Percentiles rank a stretch among this genome's conserved stretches.
These are phyloP conservation scores for Garcileccinum viscosum DNA, from an alignment of 1,284 basidiomycete species.

Conservation along the genomic window DNA sequence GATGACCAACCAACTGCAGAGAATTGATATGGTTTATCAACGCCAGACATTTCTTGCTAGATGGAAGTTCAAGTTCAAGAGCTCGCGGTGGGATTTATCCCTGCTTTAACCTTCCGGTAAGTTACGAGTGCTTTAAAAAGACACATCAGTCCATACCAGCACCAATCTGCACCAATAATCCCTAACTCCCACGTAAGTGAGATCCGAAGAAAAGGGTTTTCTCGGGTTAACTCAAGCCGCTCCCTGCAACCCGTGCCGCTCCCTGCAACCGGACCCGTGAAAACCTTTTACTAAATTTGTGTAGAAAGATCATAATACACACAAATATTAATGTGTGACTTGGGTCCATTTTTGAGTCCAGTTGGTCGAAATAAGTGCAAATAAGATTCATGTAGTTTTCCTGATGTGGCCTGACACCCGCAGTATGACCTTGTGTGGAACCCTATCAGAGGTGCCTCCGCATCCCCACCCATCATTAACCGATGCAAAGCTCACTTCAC, in stretches of 20 bases:
- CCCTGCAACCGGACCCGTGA: too few relatives aligned
- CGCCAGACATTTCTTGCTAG: background rate
- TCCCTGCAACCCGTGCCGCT: too few relatives aligned
- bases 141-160: too few relatives aligned
- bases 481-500: slow-evolving; percentile 67
- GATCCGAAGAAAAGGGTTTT: too few relatives aligned
- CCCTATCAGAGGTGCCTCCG: too few relatives aligned
- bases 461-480: slow-evolving; percentile 16
- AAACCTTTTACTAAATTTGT: too few relatives aligned
- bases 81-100: background rate
- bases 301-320: too few relatives aligned
- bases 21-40: background rate
- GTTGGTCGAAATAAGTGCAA: background rate
- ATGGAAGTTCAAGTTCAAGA: background rate
- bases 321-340: background rate
- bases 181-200: too few relatives aligned
- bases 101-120: background rate
- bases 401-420: too few relatives aligned
- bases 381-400: background rate
- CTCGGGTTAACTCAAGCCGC: too few relatives aligned
- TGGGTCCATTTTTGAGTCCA: background rate
- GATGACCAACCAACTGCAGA: background rate
- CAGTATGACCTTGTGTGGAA: too few relatives aligned
- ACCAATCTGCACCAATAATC: too few relatives aligned
- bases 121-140: background rate